Base-by-base conservation (phyloP, 306 rosid genomes). In the Vigna reflexopilosa region DNA sequence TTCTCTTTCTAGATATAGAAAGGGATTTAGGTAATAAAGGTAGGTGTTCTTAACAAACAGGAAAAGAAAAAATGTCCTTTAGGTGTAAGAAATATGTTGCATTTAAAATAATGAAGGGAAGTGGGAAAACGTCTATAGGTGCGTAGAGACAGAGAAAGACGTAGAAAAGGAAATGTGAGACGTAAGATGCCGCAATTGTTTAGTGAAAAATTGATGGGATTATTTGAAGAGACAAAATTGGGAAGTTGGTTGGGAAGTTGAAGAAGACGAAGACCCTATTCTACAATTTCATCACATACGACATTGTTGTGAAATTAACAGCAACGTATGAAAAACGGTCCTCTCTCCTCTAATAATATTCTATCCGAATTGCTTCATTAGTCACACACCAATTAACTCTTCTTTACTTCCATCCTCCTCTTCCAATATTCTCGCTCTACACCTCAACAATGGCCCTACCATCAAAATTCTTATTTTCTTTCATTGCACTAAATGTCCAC, bases 101-200 rank as follows among this genome's bases (percentile, higher is more conserved):
- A 40, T 7, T 40, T 7, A 36, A 6, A 38, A 7, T 38, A 44
- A 44, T 44, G 4, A 44, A 10, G 48, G 14, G 14, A 9, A 44
- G 48, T 50, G 11, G 48, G 19, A 51, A 70, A 12, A 3, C 12
- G 45, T 48, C 7, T 16, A 9, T 30, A 70, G 11, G 45, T 24
- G 48, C 55, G 11, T 57, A 57, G 6, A 47, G 22, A 30, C 34
- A 73, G 3, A 28, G 4, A 62, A 75, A 75, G 10, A 62, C 24
- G 22, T 32, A 45, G 9, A 75, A 75, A 75, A 74, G 8, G 79
- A 75, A 62, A 14, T 17, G 1, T 75, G 38, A 34, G 7, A 30
- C 80, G 38, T 22, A 59, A 74, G 4, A 16, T 28, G 24, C 51
- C 26, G 50, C 19, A 63, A 30, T 28, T 61, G 79, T 48, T 58